Evolutionary conservation across 305 asterid genomes (phyloP).

Genomic region (Andrographis paniculata): DNA sequence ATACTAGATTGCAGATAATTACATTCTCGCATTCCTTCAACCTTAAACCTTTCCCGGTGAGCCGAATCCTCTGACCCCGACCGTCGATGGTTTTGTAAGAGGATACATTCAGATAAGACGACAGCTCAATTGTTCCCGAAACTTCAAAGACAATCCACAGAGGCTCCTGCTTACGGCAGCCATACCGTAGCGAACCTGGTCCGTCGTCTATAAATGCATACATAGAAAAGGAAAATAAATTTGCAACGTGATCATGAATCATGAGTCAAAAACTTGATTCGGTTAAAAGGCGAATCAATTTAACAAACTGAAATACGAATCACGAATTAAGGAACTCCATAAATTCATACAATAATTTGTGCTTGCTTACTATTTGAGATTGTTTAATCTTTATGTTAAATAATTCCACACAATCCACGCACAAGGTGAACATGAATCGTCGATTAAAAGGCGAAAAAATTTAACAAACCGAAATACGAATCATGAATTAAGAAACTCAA

Average conservation of each 20-base stretch:
- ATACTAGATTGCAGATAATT: constrained; percentile 61
- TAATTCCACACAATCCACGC: too few relatives aligned
- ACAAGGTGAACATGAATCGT: too few relatives aligned
- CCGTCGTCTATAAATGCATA: constrained; percentile 56
- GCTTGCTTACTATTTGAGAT: too few relatives aligned
- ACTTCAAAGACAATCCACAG: constrained; percentile 73
- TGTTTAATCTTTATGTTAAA: too few relatives aligned
- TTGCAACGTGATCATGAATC: not conserved
- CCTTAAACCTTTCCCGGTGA: constrained; percentile 74
- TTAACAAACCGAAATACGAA: too few relatives aligned
- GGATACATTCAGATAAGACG: constrained; percentile 51
- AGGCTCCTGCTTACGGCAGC: constrained; percentile 70
- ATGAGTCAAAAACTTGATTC: not conserved
- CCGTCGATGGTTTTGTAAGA: constrained; percentile 86
- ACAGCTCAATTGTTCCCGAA: constrained; percentile 77
- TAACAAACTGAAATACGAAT: too few relatives aligned
- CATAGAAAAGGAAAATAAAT: not conserved
- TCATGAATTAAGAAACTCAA: too few relatives aligned
- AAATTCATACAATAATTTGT: too few relatives aligned
- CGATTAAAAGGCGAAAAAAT: too few relatives aligned
- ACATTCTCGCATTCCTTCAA: constrained; percentile 81
- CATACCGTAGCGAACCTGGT: constrained; percentile 87
- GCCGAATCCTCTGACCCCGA: constrained; percentile 67
- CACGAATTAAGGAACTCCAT: too few relatives aligned
- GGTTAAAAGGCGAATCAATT: too few relatives aligned